A percentile compares a stretch with the other conserved stretches of the same genome.
Evolutionary conservation across 208 protist genomes (phyloP).

Genomic region (Angomonas ambiguus): DNA sequence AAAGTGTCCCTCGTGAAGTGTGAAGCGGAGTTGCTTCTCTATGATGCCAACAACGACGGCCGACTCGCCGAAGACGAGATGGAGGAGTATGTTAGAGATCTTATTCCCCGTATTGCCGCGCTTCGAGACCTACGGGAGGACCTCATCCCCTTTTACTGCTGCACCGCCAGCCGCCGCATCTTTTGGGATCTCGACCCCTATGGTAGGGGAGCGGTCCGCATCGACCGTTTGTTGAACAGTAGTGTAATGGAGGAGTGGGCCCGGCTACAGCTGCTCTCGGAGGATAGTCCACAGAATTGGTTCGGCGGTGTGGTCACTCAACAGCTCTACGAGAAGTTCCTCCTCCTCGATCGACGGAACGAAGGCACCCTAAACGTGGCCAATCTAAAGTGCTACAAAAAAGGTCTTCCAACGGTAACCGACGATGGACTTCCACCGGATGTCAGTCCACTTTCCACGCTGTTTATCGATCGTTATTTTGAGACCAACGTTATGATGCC

Average conservation of each 20-base stretch:
- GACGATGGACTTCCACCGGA: conserved; percentile 75
- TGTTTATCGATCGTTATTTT: conserved; percentile 91
- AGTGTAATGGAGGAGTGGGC: conserved; percentile 87
- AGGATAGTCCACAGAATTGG: conserved; percentile 79
- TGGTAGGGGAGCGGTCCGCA: conserved; percentile 68
- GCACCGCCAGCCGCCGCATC: conserved; percentile 83
- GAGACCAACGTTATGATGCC: conserved; percentile 86
- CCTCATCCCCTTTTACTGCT: conserved; percentile 87
- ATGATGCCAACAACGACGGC: conserved; percentile 83
- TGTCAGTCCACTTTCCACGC: conserved; percentile 64
- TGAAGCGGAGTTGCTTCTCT: conserved; percentile 78
- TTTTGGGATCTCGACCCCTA: conserved; percentile 85
- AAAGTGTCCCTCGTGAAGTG: conserved; percentile 84
- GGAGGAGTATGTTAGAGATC: conserved; percentile 79
- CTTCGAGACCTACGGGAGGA: conserved; percentile 50
- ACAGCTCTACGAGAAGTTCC: conserved; percentile 85
- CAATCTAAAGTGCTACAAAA: conserved; percentile 81
- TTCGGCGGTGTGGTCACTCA: conserved; percentile 67
- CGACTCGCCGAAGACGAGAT: conserved; percentile 84
- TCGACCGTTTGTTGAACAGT: conserved; percentile 75
- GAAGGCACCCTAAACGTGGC: conserved; percentile 77
- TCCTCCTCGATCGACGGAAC: conserved; percentile 77
- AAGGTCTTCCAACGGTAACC: conserved; percentile 75
- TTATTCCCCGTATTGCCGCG: conserved; percentile 67
- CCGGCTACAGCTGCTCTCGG: conserved; percentile 72